Base-by-base conservation (phyloP, 257 asterid genomes). In the Capsicum pubescens region DNA sequence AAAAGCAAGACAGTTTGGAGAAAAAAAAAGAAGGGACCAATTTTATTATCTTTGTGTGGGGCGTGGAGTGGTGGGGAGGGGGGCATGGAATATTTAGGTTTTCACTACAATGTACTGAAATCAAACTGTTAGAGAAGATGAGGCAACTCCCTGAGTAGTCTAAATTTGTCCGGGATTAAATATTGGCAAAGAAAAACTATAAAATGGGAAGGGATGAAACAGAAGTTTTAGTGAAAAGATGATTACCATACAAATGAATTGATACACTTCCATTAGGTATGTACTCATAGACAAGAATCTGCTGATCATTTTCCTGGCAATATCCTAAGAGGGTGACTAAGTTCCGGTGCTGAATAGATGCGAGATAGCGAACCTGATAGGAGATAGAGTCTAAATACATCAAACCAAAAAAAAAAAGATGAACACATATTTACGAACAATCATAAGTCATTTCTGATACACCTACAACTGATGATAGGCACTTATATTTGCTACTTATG, bases 181-280 rank as follows among this genome's bases (percentile, higher is more conserved):
- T 80, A 71, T 76, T 80, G 56, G 56, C 56, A 48, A 57, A 84
- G 64, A 69, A 52, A 16, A 83, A 63, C 9, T 63, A 76, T 80
- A 80, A 59, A 66, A 54, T 66, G 32, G 81, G 7, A 80, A 46
- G 8, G 58, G 74, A 80, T 54, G 74, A 80, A 58, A 60, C 59
- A 39, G 56, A 32, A 86, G 67, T 66, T 57, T 16, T 68, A 55
- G 78, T 63, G 54, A 16, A 74, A 83, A 86, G 85, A 83, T 81
- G 85, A 85, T 91, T 92, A 95, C 98, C 98, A 85, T 93, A 92
- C 84, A 95, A 88, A 88, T 95, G 98, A 90, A 92, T 83, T 64
- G 98, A 95, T 84, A 95, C 94, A 90, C 98, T 95, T 88, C 98
- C 98, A 85, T 94, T 94, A 70, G 98, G 95, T 87, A 94, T 91